Conservation (phyloP, 139 green algal species). For the Zygnema cylindricum region DNA sequence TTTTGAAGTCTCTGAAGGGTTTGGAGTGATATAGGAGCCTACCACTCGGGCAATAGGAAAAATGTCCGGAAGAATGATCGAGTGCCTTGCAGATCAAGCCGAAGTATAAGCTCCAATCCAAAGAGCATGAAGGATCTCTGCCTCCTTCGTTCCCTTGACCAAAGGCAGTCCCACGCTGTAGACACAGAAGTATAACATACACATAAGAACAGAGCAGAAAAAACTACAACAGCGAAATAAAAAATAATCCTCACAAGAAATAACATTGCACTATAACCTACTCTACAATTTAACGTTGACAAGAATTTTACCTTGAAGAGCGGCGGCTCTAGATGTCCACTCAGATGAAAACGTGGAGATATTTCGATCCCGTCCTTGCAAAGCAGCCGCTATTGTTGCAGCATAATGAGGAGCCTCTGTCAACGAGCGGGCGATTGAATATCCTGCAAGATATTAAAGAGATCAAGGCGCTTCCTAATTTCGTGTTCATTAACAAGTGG, state of each 20-base stretch:
- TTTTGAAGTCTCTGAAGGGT: no score
- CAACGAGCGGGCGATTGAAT: conserved; percentile 72
- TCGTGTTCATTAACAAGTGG: no score
- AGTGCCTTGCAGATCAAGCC: conserved; percentile 73
- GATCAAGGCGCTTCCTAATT: no score
- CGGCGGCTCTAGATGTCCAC: neutral
- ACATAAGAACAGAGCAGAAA: no score
- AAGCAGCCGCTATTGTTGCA: conserved; percentile 52
- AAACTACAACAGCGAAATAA: no score
- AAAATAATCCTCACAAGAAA: no score
- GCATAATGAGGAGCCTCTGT: conserved; percentile 67
- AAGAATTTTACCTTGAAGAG: neutral
- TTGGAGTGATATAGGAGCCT: neutral
- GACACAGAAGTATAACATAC: no score
- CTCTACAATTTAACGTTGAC: no score
- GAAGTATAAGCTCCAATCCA: conserved; percentile 66
- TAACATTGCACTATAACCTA: no score
- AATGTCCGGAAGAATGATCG: conserved; percentile 96
- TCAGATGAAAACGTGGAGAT: neutral
- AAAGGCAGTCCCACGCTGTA: conserved; percentile 60
- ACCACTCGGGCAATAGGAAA: conserved; percentile 84
- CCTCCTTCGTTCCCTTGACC: conserved; percentile 56
- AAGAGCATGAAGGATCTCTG: conserved; percentile 65
- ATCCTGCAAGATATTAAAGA: conserved; percentile 59
- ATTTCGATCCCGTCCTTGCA: neutral